Evolutionary conservation across 495 filamentous ascomycete genomes (phyloP).

Genomic region (Tuber microsphaerosporum): DNA sequence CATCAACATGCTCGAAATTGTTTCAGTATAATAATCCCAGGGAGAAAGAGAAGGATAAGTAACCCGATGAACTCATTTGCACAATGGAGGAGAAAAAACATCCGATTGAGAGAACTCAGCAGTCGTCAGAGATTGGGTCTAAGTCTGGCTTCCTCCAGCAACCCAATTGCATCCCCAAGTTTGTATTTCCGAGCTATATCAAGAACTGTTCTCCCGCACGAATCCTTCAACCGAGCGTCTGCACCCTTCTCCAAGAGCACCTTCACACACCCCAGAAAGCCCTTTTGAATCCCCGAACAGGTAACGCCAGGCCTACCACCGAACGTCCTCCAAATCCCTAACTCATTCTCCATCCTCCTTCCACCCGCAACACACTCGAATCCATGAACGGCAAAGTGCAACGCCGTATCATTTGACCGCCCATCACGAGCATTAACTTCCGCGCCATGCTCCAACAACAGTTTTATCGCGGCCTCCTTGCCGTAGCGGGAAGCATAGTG

Average conservation of each 20-base stretch:
- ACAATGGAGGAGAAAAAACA: background rate
- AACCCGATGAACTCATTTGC: background rate
- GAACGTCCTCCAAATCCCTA: conserved; percentile 1
- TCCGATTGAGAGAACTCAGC: background rate
- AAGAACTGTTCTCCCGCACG: background rate
- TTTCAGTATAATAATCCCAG: background rate
- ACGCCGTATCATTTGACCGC: background rate
- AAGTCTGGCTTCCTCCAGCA: conserved; percentile 1
- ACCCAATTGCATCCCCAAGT: conserved; percentile 2
- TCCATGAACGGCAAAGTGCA: conserved; percentile 1
- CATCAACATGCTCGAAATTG: background rate
- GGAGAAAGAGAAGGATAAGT: background rate
- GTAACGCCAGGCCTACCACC: background rate
- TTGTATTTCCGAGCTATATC: conserved; percentile 4
- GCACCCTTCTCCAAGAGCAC: conserved; percentile 1
- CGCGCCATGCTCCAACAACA: background rate
- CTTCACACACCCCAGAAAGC: background rate
- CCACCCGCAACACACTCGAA: background rate
- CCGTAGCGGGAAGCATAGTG: conserved; percentile 2
- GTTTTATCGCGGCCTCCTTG: background rate
- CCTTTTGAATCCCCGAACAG: background rate
- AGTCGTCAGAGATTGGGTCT: background rate
- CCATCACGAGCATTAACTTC: background rate
- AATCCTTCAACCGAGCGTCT: background rate
- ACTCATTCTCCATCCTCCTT: background rate